Evolutionary conservation across 352 stramenopile species (phyloP).

Genomic region (Phytophthora vignae): DNA sequence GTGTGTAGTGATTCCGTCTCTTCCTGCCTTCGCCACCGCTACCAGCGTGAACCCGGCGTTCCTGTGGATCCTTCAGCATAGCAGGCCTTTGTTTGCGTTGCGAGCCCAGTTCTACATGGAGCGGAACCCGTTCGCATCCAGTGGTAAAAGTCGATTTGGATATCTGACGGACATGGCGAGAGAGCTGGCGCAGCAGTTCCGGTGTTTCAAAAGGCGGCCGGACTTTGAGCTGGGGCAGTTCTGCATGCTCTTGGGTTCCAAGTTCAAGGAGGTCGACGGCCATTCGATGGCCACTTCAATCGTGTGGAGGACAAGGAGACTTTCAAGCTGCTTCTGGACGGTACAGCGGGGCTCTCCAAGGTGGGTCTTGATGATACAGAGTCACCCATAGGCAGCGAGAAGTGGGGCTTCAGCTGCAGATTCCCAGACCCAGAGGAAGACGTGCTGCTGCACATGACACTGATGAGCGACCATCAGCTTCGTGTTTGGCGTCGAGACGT

Average conservation of each 20-base stretch:
- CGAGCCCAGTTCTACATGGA: background rate
- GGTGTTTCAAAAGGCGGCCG: background rate
- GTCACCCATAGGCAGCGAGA: background rate
- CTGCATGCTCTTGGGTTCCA: slow-evolving; percentile 3
- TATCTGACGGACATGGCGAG: slow-evolving; percentile 7
- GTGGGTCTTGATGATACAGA: background rate
- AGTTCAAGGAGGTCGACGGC: background rate
- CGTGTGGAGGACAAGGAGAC: background rate
- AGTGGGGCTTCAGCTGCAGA: background rate
- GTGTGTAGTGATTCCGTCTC: background rate
- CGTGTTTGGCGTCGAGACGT: too few relatives aligned
- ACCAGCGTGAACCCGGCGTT: too few relatives aligned
- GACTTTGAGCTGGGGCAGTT: slow-evolving; percentile 5
- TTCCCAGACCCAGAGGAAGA: slow-evolving; percentile 3
- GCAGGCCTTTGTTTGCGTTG: background rate
- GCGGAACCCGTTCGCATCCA: slow-evolving; percentile 2
- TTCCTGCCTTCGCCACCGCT: background rate
- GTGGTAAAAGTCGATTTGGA: background rate
- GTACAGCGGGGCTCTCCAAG: too few relatives aligned
- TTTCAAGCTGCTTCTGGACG: background rate
- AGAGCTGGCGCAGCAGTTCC: background rate
- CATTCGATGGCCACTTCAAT: background rate
- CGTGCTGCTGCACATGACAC: slow-evolving; percentile 11
- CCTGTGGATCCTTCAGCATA: background rate
- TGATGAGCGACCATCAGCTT: slow-evolving; percentile 1